Evolutionary conservation across 495 filamentous ascomycete species (phyloP), one percentile per base, ranked within the genome.

Genomic region (Penicillium fimorum): DNA sequence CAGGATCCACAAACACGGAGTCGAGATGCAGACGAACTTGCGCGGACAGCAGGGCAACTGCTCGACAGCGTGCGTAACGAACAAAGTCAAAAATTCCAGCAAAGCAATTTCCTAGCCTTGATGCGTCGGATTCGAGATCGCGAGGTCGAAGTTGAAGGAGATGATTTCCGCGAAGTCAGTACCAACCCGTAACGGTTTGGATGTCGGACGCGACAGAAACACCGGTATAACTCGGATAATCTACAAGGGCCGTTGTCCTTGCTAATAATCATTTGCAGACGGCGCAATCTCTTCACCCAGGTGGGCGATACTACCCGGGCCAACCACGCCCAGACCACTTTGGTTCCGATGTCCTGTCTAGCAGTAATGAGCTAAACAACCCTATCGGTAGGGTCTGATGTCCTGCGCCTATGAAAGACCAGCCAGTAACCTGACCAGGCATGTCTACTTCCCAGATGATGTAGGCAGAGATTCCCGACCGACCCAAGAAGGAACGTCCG

Each of bases 71-170:
- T 94, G 10, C 76, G 82, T 30, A 73, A 85, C 57, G 84, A 94
- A 50, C 78, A 81, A 58, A 86, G 76, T 56, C 64, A 82, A 48
- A 92, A 94, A 61, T 92, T 92, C 65, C 82, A 86, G 63, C 79
- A 91, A 62, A 91, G 88, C 68, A 83, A 82, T 53, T 94, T 94
- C 62, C 76, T 92, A 17, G 80, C 80, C 9, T 69, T 94, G 60
- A 92, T 94, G 90, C 83, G 88, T 29, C 77, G 79, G 50, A 74
- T 82, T 56, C 73, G 80, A 44, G 80, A 82, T 64, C 75, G 72
- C 24, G 79, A 82, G 62, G 79, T 82, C 20, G 71, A 78, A 55
- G 69, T 82, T 50, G 70, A 82, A 57, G 80, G 79, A 30, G 76
- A 82, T 51, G 75, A 80, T 56, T 77, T 82, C 62, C 72, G 76